phyloP scores from a whole-genome alignment of 257 asterid species.

The Solanum tarijense region DNA sequence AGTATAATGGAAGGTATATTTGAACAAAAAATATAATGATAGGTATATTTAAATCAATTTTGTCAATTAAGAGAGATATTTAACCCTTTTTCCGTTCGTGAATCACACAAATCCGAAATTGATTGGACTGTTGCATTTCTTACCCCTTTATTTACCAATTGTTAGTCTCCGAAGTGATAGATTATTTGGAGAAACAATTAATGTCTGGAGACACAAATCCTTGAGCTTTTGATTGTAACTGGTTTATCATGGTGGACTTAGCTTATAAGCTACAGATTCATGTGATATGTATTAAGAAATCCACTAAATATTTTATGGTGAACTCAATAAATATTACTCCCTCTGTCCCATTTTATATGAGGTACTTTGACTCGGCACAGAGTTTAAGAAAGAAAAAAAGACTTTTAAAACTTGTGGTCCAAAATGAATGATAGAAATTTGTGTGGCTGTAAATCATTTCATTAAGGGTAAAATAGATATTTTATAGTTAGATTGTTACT shows the following conservation, averaged over 20 bases:
- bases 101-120: not conserved
- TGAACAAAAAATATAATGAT: not conserved
- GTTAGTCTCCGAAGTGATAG: not conserved
- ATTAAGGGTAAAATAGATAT: too few relatives aligned
- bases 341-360: too few relatives aligned
- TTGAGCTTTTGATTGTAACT: not conserved
- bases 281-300: not conserved
- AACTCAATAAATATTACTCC: not conserved
- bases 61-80: not conserved
- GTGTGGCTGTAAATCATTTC: too few relatives aligned
- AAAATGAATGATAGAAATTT: too few relatives aligned
- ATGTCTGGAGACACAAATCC: not conserved
- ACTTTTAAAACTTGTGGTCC: too few relatives aligned
- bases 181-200: not conserved
- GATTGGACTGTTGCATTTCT: not conserved
- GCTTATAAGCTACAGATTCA: not conserved
- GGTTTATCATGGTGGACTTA: not conserved
- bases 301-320: not conserved
- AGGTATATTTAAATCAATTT: not conserved
- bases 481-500: too few relatives aligned
- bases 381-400: too few relatives aligned
- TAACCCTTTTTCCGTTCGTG: not conserved
- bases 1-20: too few relatives aligned
- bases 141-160: not conserved
- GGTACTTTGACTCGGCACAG: too few relatives aligned